These are phyloP conservation scores for Termitomyces sp. DNA, from an alignment of 768 basidiomycete genomes.

Conservation along the genomic window DNA sequence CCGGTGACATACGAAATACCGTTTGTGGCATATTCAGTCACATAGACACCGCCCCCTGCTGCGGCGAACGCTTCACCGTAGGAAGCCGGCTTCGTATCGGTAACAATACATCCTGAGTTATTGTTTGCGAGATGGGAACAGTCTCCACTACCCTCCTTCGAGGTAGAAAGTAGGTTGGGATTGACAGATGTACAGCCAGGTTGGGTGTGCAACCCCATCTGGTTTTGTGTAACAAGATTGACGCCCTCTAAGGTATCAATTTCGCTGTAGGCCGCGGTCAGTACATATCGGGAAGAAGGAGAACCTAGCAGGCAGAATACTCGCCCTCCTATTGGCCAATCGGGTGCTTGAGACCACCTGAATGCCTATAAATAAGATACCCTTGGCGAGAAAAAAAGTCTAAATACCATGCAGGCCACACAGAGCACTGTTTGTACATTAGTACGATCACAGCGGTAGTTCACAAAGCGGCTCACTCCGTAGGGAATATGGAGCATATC, in stretches of 20 bases:
- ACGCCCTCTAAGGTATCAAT: constrained; percentile 85
- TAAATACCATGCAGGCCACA: constrained; percentile 61
- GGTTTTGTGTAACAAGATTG: constrained; percentile 60
- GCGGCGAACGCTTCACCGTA: constrained; percentile 67
- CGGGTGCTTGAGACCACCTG: constrained; percentile 50
- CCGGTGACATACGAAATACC: constrained; percentile 56
- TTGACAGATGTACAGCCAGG: constrained; percentile 52
- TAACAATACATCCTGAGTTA: constrained; percentile 66
- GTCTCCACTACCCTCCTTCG: constrained; percentile 51
- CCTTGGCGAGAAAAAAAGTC: not conserved
- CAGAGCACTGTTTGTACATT: constrained; percentile 50
- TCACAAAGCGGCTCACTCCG: constrained; percentile 37
- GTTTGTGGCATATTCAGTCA: constrained; percentile 64
- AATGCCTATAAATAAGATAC: not conserved
- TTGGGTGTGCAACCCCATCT: constrained; percentile 70
- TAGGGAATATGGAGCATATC: constrained; percentile 66
- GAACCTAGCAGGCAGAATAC: constrained; percentile 10
- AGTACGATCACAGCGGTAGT: no score
- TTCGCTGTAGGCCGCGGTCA: constrained; percentile 33
- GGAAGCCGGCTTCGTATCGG: constrained; percentile 48
- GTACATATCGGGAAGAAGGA: not conserved
- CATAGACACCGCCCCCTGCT: constrained; percentile 69
- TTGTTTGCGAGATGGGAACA: constrained; percentile 50
- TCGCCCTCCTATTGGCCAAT: constrained; percentile 62
- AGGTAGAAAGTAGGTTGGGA: constrained; percentile 46